Percentiles rank a stretch among this genome's conserved stretches.
phyloP scores from a whole-genome alignment of 257 asterid species.

The Parsonsia alboflavescens region DNA sequence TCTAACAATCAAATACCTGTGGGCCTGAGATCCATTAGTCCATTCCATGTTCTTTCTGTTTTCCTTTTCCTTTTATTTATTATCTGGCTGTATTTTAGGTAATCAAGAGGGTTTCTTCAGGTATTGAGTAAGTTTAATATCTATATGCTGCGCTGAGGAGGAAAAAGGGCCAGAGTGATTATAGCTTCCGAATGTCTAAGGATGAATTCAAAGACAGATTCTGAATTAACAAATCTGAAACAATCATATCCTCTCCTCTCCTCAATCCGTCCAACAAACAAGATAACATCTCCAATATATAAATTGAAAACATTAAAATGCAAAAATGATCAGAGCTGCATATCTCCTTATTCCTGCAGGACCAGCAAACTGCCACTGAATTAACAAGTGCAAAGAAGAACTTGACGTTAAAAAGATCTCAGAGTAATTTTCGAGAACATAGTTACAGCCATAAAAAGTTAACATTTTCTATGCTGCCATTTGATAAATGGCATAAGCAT shows the following conservation, averaged over 20 bases:
- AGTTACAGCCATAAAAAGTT: not conserved
- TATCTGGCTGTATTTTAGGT: not conserved
- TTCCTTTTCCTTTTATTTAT: not conserved
- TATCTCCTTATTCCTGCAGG: not conserved
- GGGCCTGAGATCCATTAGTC: not conserved
- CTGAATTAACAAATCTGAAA: not conserved
- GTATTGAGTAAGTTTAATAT: not conserved
- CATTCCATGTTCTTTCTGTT: not conserved
- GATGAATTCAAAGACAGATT: not conserved
- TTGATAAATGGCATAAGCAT: not conserved
- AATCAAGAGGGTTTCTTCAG: not conserved
- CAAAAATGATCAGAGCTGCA: not conserved
- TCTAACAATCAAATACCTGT: not conserved
- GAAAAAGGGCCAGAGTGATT: not conserved
- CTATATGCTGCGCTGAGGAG: not conserved
- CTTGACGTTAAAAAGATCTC: not conserved
- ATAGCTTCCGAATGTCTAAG: not conserved
- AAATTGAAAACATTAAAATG: not conserved
- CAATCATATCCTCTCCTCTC: not conserved
- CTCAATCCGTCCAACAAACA: not conserved
- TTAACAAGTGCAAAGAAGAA: not conserved
- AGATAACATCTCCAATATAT: not conserved
- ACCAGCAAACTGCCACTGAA: not conserved
- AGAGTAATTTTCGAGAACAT: not conserved
- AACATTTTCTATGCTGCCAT: not conserved